Evolutionary conservation across 1,284 basidiomycete species (phyloP).

Genomic region (Chiua sp.): DNA sequence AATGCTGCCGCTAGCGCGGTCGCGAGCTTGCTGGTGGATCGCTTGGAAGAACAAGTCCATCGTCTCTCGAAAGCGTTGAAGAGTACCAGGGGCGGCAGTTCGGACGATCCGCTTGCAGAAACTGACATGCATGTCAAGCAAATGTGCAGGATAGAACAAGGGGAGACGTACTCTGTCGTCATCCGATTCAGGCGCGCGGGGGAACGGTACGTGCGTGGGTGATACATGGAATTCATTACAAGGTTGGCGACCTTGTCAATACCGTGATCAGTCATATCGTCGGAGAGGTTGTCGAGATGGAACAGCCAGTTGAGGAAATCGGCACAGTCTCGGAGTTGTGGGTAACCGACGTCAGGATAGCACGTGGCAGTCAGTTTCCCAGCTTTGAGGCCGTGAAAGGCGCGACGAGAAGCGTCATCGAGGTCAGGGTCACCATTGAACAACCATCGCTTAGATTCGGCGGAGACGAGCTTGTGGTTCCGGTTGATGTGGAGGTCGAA

Average conservation of each 20-base stretch:
- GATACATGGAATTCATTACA: no score
- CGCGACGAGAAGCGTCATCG: conserved; percentile 52
- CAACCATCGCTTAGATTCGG: conserved; percentile 70
- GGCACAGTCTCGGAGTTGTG: no score
- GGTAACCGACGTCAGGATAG: conserved; percentile 57
- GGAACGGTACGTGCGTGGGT: no score
- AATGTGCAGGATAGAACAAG: background rate
- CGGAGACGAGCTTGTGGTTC: conserved; percentile 59
- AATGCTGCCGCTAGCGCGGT: no score
- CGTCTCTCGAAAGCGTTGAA: no score
- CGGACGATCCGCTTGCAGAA: no score
- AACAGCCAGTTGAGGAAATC: no score
- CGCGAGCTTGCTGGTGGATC: no score
- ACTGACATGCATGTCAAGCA: background rate
- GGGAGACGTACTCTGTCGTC: conserved; percentile 52
- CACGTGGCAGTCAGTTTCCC: conserved; percentile 64
- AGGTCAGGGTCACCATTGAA: conserved; percentile 62
- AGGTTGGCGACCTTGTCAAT: conserved; percentile 30
- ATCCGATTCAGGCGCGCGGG: no score
- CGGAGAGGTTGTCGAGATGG: no score
- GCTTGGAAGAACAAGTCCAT: no score
- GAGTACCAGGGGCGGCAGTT: no score
- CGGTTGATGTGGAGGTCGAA: conserved; percentile 60
- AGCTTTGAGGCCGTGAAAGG: conserved; percentile 67
- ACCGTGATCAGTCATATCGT: conserved; percentile 32